Percentiles rank a stretch among this genome's conserved stretches.
Evolutionary conservation across 2,329 filamentous ascomycete genomes (phyloP).

Genomic region (Fusarium phyllophilum): DNA sequence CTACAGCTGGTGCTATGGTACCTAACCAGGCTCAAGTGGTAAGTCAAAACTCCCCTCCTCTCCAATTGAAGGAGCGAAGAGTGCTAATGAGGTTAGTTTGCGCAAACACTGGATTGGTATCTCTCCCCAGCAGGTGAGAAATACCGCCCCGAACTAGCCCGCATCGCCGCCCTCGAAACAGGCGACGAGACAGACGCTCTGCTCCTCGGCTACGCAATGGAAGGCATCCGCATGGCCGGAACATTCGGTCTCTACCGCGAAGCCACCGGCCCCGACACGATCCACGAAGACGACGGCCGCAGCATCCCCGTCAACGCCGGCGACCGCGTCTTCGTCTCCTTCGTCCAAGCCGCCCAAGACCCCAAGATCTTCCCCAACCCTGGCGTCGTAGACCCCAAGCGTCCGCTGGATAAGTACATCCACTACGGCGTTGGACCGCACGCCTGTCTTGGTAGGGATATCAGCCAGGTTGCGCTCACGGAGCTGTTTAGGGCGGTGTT

Average conservation of each 20-base stretch:
- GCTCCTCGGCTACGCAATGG: constrained; percentile 76
- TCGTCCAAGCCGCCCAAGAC: constrained; percentile 67
- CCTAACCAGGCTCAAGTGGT: constrained; percentile 76
- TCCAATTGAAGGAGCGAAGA: not conserved
- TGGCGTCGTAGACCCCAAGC: constrained; percentile 67
- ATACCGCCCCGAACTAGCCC: constrained; percentile 70
- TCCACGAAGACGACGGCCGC: constrained; percentile 62
- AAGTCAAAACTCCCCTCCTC: constrained; percentile 41
- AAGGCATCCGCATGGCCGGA: constrained; percentile 75
- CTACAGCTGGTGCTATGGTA: constrained; percentile 72
- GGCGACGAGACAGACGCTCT: constrained; percentile 68
- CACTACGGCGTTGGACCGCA: constrained; percentile 72
- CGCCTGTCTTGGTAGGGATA: constrained; percentile 69
- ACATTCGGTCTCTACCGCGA: constrained; percentile 70
- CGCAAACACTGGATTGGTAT: constrained; percentile 79
- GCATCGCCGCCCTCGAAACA: constrained; percentile 64
- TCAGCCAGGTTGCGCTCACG: constrained; percentile 69
- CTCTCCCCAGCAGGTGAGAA: constrained; percentile 65
- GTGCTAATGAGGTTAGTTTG: constrained; percentile 62
- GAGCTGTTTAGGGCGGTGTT: constrained; percentile 76
- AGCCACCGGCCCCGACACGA: constrained; percentile 57
- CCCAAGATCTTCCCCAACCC: constrained; percentile 69
- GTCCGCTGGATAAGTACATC: constrained; percentile 72
- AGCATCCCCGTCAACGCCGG: constrained; percentile 63
- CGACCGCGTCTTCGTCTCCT: constrained; percentile 71